Base-by-base conservation (phyloP, 208 protist genomes). In the Tritrichomonas foetus region DNA sequence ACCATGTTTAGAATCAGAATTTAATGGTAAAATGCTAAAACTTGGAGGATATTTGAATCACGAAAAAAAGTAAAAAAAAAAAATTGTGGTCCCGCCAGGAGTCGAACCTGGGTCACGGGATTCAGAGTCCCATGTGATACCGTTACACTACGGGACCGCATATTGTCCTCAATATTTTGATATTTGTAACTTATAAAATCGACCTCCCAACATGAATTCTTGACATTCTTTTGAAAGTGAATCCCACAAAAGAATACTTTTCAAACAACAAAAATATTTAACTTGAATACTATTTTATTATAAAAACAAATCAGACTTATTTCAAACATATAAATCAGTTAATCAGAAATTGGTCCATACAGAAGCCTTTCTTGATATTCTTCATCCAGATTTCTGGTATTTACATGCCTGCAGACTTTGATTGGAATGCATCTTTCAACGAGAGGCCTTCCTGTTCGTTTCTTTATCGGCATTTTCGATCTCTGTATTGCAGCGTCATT, bases 91-190 rank as follows among this genome's bases (percentile, higher is more conserved):
- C 47, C 78, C 78, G 47, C 78, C 78, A 89, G 78, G 78, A 89
- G 78, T 89, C 78, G 78, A 89, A 89, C 78, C 78, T 89, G 47
- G 78, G 47, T 89, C 47, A 44, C 78, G 78, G 78, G 78, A 89
- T 89, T 89, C 78, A 89, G 47, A 89, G 78, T 89, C 78, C 78
- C 78, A 89, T 47, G 78, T 89, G 78, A 89, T 89, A 89, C 78
- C 78, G 78, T 47, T 89, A 89, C 78, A 89, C 78, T 89, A 89
- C 47, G 78, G 78, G 47, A 89, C 78, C 78, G 50, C 53, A 5
- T 61, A 16, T 61, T 61, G n/a, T n/a, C n/a, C n/a, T n/a, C n/a
- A n/a, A n/a, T n/a, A n/a, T n/a, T n/a, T n/a, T n/a, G n/a, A n/a
- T n/a, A n/a, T n/a, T n/a, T n/a, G n/a, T n/a, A n/a, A n/a, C n/a